These are phyloP conservation scores for Mariannaea elegans DNA, from an alignment of 2,329 filamentous ascomycete genomes.

Conservation along the genomic window DNA sequence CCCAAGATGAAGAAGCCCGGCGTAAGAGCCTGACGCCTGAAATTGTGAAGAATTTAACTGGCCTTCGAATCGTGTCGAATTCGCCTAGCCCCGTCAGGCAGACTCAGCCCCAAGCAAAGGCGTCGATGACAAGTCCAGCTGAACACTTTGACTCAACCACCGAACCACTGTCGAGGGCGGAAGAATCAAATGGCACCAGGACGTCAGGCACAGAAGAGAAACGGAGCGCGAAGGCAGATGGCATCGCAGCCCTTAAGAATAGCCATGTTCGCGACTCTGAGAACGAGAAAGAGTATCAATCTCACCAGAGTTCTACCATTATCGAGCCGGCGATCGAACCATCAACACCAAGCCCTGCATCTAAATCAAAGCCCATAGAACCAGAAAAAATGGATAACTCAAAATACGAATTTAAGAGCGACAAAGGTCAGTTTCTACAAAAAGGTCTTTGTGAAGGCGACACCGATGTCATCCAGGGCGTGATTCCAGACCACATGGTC, in stretches of 20 bases:
- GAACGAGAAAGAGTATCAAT: slow-evolving; percentile 6
- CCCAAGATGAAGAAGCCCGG: slow-evolving; percentile 18
- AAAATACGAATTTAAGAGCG: slow-evolving; percentile 6
- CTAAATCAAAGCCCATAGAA: slow-evolving; percentile 3
- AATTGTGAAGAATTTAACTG: slow-evolving; percentile 44
- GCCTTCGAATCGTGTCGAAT: slow-evolving; percentile 42
- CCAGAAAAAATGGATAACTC: slow-evolving; percentile 15
- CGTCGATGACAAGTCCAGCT: slow-evolving; percentile 28
- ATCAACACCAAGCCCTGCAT: not conserved
- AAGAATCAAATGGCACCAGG: slow-evolving; percentile 24
- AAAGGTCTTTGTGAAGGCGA: slow-evolving; percentile 81
- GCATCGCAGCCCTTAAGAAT: slow-evolving; percentile 21
- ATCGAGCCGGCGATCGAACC: not conserved
- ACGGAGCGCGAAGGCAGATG: slow-evolving; percentile 2
- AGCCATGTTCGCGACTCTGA: not conserved
- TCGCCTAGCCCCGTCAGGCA: slow-evolving; percentile 30
- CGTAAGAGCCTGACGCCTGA: slow-evolving; percentile 39
- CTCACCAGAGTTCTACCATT: not conserved
- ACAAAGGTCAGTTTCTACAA: slow-evolving; percentile 39
- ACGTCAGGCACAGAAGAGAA: not conserved
- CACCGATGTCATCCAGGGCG: slow-evolving; percentile 75
- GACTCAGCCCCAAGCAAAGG: slow-evolving; percentile 34
- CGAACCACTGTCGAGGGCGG: slow-evolving; percentile 24
- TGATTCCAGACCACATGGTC: slow-evolving; percentile 68
- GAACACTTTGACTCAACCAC: slow-evolving; percentile 25